These are phyloP conservation scores for Stipa capillata DNA, from an alignment of 176 grass and related monocot genomes.

Conservation along the genomic window DNA sequence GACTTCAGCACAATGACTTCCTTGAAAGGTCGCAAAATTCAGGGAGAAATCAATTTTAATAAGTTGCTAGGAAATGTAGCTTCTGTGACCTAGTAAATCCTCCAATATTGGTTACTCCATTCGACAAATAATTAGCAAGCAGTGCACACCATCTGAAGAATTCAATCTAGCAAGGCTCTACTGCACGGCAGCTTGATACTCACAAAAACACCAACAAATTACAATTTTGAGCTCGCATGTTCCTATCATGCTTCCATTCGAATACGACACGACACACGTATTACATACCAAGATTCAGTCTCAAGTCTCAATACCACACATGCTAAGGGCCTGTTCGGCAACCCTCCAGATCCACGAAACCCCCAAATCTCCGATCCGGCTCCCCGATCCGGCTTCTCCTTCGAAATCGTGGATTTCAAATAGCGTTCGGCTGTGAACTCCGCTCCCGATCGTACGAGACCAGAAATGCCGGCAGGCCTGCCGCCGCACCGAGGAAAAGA, in stretches of 20 bases:
- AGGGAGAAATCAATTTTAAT: neutral
- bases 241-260: neutral
- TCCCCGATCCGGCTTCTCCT: no score
- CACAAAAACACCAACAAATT: neutral
- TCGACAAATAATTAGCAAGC: neutral
- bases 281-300: neutral
- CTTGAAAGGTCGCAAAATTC: constrained; percentile 5
- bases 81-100: neutral
- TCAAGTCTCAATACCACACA: neutral
- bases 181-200: neutral
- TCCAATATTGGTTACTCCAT: neutral
- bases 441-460: no score
- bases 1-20: neutral
- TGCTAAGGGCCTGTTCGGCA: no score
- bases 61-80: neutral
- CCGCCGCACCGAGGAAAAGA: no score
- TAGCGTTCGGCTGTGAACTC: no score
- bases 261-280: neutral
- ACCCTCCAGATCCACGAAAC: no score
- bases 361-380: no score
- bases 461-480: no score
- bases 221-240: neutral
- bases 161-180: neutral
- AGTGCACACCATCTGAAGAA: neutral
- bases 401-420: no score